Evolutionary conservation across 345 rosid species (phyloP).

Genomic region (Eucalyptus tenuipes): DNA sequence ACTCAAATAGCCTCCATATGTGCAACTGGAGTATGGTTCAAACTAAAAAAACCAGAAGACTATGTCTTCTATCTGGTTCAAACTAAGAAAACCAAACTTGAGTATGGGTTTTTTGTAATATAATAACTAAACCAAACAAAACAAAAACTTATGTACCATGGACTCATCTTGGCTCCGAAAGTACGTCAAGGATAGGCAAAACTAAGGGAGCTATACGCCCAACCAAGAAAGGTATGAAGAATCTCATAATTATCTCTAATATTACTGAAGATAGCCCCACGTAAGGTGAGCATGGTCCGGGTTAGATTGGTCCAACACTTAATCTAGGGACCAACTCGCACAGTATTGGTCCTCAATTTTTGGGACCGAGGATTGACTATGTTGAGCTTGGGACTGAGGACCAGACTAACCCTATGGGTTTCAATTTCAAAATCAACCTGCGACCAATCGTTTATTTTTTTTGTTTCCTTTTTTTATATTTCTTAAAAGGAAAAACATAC

Average conservation of each 20-base stretch:
- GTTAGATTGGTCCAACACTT: no score
- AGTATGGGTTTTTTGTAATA: not conserved
- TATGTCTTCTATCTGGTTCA: not conserved
- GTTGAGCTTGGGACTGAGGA: accelerated
- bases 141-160: not conserved
- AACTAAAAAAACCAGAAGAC: not conserved
- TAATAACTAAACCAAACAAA: not conserved
- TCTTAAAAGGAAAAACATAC: no score
- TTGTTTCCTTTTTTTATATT: no score
- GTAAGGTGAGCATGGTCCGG: accelerated
- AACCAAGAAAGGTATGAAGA: not conserved
- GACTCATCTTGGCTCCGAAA: not conserved
- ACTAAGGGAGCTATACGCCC: not conserved
- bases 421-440: no score
- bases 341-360: no score
- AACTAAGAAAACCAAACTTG: not conserved
- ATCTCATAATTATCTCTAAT: not conserved
- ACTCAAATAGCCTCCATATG: not conserved
- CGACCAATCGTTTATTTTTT: no score
- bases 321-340: accelerated
- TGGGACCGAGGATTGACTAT: accelerated
- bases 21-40: not conserved
- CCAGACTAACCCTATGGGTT: no score
- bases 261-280: not conserved
- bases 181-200: not conserved